Conservation (phyloP, 352 stramenopile genomes). For the Halophytophthora batemanensis region DNA sequence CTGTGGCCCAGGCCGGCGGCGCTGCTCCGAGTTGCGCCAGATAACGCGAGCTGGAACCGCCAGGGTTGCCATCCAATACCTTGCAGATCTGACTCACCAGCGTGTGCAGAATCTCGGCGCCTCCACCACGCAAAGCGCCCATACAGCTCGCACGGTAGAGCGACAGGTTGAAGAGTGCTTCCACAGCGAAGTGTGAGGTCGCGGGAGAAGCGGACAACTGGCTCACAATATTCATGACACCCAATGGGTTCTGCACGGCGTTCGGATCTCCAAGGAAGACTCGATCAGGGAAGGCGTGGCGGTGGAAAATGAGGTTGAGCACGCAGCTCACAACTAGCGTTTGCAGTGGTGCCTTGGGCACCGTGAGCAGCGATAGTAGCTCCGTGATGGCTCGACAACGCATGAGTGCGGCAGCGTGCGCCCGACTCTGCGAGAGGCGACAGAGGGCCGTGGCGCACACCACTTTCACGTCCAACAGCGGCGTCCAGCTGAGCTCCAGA, state of each 20-base stretch:
- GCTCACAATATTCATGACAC: conserved; percentile 58
- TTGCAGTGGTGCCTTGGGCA: conserved; percentile 55
- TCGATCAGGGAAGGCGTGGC: conserved; percentile 61
- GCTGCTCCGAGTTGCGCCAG: conserved; percentile 1
- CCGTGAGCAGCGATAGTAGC: conserved; percentile 62
- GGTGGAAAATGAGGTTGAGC: conserved; percentile 67
- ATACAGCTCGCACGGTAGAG: conserved; percentile 56
- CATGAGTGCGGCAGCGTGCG: conserved; percentile 33
- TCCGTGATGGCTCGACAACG: conserved; percentile 54
- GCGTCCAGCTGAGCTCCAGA: conserved; percentile 69
- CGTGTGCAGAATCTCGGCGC: conserved; percentile 51
- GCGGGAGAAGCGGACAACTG: conserved; percentile 34
- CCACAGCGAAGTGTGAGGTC: conserved; percentile 55
- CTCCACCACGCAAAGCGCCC: conserved; percentile 48
- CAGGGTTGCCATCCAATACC: conserved; percentile 31
- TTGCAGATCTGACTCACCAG: conserved; percentile 48
- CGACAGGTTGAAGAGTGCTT: conserved; percentile 73
- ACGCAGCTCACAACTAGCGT: conserved; percentile 60
- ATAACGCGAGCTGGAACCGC: conserved; percentile 19
- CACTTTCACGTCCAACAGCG: conserved; percentile 64
- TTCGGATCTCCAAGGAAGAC: conserved; percentile 74
- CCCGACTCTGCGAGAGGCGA: conserved; percentile 39
- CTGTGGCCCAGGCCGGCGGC: conserved; percentile 16
- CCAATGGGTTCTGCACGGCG: conserved; percentile 61
- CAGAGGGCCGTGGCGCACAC: conserved; percentile 63